Percentiles rank a stretch among this genome's conserved stretches.
Evolutionary conservation across 495 filamentous ascomycete species (phyloP).

Genomic region (Penicillium samsonianum): DNA sequence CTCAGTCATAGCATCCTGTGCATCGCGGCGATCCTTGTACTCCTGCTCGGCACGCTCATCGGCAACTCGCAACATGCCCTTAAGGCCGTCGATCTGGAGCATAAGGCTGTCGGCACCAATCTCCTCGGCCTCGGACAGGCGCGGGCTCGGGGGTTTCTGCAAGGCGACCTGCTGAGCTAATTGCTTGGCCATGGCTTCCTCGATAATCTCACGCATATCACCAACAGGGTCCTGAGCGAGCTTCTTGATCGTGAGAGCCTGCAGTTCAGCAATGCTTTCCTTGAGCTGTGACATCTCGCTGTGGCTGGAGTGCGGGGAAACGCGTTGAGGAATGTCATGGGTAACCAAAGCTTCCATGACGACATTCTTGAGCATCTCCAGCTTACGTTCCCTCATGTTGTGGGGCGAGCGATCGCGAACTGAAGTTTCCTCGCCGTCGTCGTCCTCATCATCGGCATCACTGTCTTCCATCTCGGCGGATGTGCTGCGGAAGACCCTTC

Average conservation of each 20-base stretch:
- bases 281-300: conserved; percentile 55
- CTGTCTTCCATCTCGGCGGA: conserved; percentile 71
- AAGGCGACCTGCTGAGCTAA: conserved; percentile 26
- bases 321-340: conserved; percentile 43
- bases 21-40: conserved; percentile 61
- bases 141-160: conserved; percentile 20
- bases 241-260: conserved; percentile 44
- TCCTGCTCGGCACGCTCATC: conserved; percentile 60
- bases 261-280: conserved; percentile 60
- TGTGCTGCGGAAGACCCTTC: conserved; percentile 52
- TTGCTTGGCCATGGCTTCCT: conserved; percentile 48
- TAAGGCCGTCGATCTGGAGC: conserved; percentile 54
- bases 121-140: conserved; percentile 46
- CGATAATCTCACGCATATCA: conserved; percentile 48
- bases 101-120: conserved; percentile 53
- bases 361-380: conserved; percentile 79
- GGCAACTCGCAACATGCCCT: conserved; percentile 53
- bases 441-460: conserved; percentile 95
- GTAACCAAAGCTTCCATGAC: conserved; percentile 76
- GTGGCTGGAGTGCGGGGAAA: conserved; percentile 38
- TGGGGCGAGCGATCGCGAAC: conserved; percentile 58
- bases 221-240: conserved; percentile 40
- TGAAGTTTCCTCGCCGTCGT: conserved; percentile 52
- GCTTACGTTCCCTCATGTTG: conserved; percentile 69
- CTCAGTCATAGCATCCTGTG: conserved; percentile 73